Evolutionary conservation across 768 basidiomycete species (phyloP), one percentile per base, ranked within the genome.

Genomic region (Psilocybe subaeruginosa): DNA sequence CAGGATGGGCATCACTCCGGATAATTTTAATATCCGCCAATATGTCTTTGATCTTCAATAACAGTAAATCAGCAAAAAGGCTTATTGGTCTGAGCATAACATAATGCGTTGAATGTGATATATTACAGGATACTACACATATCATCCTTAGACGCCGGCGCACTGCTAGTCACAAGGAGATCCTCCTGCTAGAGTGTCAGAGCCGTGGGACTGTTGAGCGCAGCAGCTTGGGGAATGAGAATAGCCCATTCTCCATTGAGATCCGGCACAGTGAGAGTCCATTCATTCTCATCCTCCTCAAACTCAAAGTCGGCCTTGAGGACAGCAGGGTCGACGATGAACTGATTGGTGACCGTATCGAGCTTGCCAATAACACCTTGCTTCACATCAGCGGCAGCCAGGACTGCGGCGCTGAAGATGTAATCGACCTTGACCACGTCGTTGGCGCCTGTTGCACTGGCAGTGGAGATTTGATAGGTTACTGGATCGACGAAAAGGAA

Each of bases 171-270:
- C 11, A 6, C 33, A 35, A 6, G 3, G 6, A 6, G 33, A 35
- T 35, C 7, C 33, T 35, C 11, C 33, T 35, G 2, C 23, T 27
- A 61, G 3, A 61, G 16, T 29, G 27, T 19, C 33, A 61, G 37
- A 4, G 54, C 35, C 2, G 46, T 39, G 16, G 54, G 30, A 27
- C 48, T 19, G 35, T 47, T 55, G 4, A 37, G 29, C 7, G 56
- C 63, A 23, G 58, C 63, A 29, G 58, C 17, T n/a, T 48, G 29
- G n/a, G 63, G 63, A 37, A 64, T 60, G n/a, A 61, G 30, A 23
- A 62, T 59, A 11, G 64, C 64, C 64, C 60, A 61, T 55, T 65
- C 64, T 23, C 60, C 64, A 23, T 62, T 64, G n/a, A 64, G 48
- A 33, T 64, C 58, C 14, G 58, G 47, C 7, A 64, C 63, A 35